Conservation (phyloP, 2,329 filamentous ascomycete genomes). For the Fusarium praegraminearum region DNA sequence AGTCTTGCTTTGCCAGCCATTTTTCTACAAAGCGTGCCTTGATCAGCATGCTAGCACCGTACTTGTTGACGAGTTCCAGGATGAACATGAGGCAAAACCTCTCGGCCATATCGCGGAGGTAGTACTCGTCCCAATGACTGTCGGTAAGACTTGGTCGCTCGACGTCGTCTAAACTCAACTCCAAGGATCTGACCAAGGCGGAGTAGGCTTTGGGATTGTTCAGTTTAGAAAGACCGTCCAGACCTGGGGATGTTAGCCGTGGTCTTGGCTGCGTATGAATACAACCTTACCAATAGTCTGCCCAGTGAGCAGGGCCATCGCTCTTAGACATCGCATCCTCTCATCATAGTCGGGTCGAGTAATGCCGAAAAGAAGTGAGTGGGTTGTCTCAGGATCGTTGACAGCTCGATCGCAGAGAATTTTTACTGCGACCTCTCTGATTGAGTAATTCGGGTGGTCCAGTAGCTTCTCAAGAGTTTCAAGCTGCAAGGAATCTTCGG, state of each 20-base stretch:
- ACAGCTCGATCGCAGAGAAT: constrained; percentile 68
- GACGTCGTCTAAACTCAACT: constrained; percentile 65
- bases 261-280: not conserved
- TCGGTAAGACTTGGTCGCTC: constrained; percentile 65
- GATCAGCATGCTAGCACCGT: constrained; percentile 68
- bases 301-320: constrained; percentile 66
- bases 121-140: constrained; percentile 71
- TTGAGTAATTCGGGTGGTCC: constrained; percentile 77
- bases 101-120: constrained; percentile 71
- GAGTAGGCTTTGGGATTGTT: constrained; percentile 64
- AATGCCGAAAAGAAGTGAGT: constrained; percentile 68
- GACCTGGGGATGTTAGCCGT: constrained; percentile 47
- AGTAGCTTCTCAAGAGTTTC: constrained; percentile 76
- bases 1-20: constrained; percentile 80
- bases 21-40: constrained; percentile 75
- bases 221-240: constrained; percentile 59
- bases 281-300: constrained; percentile 51
- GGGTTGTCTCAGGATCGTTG: constrained; percentile 66
- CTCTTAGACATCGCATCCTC: constrained; percentile 67
- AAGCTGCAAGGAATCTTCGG: constrained; percentile 76
- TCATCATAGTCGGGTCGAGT: constrained; percentile 69
- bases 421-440: constrained; percentile 74
- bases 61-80: constrained; percentile 69
- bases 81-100: constrained; percentile 70
- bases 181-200: constrained; percentile 71